Evolutionary conservation across 352 stramenopile species (phyloP).

Genomic region (Pythium angustatum): DNA sequence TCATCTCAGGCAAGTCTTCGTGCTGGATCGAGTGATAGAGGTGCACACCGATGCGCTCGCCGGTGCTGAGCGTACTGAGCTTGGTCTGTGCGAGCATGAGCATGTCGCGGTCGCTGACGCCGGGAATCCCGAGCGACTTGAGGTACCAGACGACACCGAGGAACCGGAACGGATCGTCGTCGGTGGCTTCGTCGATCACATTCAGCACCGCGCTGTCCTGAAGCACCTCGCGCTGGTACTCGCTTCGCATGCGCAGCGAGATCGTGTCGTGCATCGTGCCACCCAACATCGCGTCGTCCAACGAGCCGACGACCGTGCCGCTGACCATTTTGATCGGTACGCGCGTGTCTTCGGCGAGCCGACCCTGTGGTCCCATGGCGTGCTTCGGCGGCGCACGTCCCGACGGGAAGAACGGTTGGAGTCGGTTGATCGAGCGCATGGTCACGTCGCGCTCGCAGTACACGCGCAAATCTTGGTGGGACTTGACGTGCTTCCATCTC

Average conservation of each 20-base stretch:
- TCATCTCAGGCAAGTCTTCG: conserved; percentile 39
- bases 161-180: conserved; percentile 57
- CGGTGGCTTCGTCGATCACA: conserved; percentile 43
- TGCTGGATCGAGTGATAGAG: conserved; percentile 59
- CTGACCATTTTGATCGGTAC: conserved; percentile 37
- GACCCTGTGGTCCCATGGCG: conserved; percentile 34
- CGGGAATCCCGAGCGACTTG: conserved; percentile 26
- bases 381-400: conserved; percentile 6
- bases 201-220: conserved; percentile 45
- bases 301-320: conserved; percentile 40
- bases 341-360: conserved; percentile 36
- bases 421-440: conserved; percentile 27
- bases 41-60: conserved; percentile 58
- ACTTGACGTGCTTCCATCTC: conserved; percentile 49
- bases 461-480: conserved; percentile 40
- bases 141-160: conserved; percentile 50
- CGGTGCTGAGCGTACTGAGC: conserved; percentile 40
- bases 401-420: conserved; percentile 29
- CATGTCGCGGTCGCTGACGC: conserved; percentile 50
- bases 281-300: conserved; percentile 66
- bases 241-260: conserved; percentile 39
- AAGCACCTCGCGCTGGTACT: conserved; percentile 46
- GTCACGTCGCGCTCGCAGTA: conserved; percentile 39
- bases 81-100: conserved; percentile 36
- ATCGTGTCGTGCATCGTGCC: conserved; percentile 45